Conservation (phyloP, 2,329 filamentous ascomycete species). For the Aspergillus pseudoglaucus region DNA sequence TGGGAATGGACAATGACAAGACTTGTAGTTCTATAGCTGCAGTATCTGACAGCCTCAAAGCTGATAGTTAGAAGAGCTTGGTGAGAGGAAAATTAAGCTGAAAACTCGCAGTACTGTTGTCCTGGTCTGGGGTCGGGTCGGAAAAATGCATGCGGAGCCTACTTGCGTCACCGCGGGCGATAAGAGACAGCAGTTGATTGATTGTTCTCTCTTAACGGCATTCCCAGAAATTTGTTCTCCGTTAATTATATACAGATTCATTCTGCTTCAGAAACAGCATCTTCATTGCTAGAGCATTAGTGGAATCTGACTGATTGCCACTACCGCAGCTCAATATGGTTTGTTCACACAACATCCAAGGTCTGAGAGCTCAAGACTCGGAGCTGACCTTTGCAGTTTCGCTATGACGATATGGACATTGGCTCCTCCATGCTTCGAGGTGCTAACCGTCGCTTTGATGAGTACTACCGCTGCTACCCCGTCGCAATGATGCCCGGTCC, state of each 20-base stretch:
- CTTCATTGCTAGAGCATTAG: neutral
- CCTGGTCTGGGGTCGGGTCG: constrained; percentile 30
- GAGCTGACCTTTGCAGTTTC: constrained; percentile 30
- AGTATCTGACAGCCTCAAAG: neutral
- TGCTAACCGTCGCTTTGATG: constrained; percentile 75
- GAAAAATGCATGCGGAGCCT: constrained; percentile 33
- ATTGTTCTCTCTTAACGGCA: too few species aligned
- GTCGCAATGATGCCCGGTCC: constrained; percentile 88
- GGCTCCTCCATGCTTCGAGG: constrained; percentile 47
- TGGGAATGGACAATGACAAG: neutral
- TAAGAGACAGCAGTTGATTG: constrained; percentile 4
- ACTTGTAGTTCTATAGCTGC: neutral
- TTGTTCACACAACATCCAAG: neutral
- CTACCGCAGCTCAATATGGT: neutral
- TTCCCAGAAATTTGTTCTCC: too few species aligned
- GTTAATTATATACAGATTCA: neutral
- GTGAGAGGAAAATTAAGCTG: neutral
- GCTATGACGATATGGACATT: constrained; percentile 47
- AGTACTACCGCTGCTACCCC: constrained; percentile 97
- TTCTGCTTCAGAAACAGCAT: neutral
- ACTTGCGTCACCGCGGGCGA: constrained; percentile 32
- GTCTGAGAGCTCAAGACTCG: neutral
- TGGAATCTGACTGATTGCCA: neutral
- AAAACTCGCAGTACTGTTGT: neutral
- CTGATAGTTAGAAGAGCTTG: too few species aligned